phyloP scores from a whole-genome alignment of 2,329 filamentous ascomycete genomes.

The Trichoderma gracile region DNA sequence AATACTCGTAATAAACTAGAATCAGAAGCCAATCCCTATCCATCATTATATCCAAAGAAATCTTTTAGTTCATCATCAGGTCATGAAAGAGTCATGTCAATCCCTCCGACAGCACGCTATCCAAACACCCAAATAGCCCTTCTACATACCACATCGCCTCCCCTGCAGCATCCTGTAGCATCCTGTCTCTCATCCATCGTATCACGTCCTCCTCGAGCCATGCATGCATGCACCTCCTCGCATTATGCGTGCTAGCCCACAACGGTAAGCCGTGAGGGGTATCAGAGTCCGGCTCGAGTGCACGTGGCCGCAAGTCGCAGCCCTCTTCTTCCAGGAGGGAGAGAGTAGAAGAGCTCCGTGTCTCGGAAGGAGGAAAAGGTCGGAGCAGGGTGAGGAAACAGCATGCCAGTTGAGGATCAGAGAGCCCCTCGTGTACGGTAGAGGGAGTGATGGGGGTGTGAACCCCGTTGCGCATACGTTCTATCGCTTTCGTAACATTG shows the following conservation, averaged over 20 bases:
- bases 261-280: conserved; percentile 22
- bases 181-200: conserved; percentile 10
- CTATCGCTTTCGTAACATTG: conserved; percentile 39
- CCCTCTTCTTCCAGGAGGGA: conserved; percentile 15
- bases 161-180: conserved; percentile 16
- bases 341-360: conserved; percentile 27
- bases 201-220: conserved; percentile 20
- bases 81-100: conserved; percentile 17
- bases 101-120: conserved; percentile 16
- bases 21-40: neutral
- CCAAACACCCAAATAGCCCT: neutral
- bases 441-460: conserved; percentile 35
- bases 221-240: conserved; percentile 20
- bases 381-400: conserved; percentile 28
- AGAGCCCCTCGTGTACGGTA: conserved; percentile 34
- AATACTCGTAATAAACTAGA: neutral
- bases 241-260: conserved; percentile 22
- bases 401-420: conserved; percentile 35
- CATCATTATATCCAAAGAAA: neutral
- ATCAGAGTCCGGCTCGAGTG: conserved; percentile 18
- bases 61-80: conserved; percentile 10
- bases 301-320: conserved; percentile 16
- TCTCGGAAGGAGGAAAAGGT: conserved; percentile 12
- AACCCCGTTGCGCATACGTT: conserved; percentile 42
- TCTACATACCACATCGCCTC: conserved; percentile 4